These are phyloP conservation scores for Pseudocercospora macadamiae DNA, from an alignment of 2,329 filamentous ascomycete genomes.

Conservation along the genomic window DNA sequence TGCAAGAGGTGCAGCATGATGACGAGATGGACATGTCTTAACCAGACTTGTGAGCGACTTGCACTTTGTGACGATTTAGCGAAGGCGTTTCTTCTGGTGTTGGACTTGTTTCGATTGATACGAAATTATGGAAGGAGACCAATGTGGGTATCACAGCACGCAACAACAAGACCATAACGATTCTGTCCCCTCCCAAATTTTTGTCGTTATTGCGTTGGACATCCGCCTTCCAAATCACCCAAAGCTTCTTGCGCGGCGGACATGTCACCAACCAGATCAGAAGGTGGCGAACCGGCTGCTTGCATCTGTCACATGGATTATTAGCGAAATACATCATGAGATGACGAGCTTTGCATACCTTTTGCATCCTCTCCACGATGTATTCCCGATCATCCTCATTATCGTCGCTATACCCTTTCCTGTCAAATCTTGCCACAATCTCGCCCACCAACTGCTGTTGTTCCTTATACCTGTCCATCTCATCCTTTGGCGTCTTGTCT, in stretches of 20 bases:
- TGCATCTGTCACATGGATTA: conserved; percentile 75
- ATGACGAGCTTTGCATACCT: conserved; percentile 70
- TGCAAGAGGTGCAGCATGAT: conserved; percentile 31
- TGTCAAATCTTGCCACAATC: conserved; percentile 88
- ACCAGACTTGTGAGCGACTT: no score
- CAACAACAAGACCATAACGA: background rate
- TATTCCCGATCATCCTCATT: conserved; percentile 83
- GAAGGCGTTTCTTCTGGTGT: conserved; percentile 27
- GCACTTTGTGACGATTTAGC: conserved; percentile 31
- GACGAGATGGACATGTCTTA: conserved; percentile 42
- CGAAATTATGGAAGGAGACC: no score
- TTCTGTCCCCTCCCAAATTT: background rate
- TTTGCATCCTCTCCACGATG: conserved; percentile 97
- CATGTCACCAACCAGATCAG: conserved; percentile 90
- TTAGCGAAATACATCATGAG: conserved; percentile 15
- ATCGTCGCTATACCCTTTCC: conserved; percentile 76
- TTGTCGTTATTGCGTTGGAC: conserved; percentile 59
- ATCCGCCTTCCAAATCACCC: conserved; percentile 60
- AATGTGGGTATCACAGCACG: conserved; percentile 34
- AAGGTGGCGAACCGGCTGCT: conserved; percentile 85
- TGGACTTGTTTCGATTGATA: background rate
- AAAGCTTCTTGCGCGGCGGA: conserved; percentile 74
- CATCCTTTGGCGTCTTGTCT: conserved; percentile 66
- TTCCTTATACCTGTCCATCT: conserved; percentile 77
- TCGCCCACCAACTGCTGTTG: conserved; percentile 79